A percentile compares a stretch with the other conserved stretches of the same genome.
These are phyloP conservation scores for Tetrapisispora fleetii DNA, from an alignment of 805 yeast species.

Conservation along the genomic window DNA sequence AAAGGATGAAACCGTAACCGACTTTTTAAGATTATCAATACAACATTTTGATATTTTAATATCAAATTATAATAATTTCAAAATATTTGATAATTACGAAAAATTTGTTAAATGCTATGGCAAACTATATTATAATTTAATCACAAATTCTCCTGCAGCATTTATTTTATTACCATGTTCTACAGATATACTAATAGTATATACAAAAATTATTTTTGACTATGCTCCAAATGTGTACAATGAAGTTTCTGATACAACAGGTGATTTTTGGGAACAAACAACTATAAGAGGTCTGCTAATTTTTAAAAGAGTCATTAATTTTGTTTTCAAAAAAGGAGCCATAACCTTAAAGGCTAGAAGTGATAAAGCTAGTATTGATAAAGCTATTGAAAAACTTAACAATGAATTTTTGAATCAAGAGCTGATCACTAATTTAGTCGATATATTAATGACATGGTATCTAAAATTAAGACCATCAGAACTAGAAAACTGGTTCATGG, in stretches of 20 bases:
- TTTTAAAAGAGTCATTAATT: constrained; percentile 52
- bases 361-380: constrained; percentile 53
- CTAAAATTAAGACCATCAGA: constrained; percentile 66
- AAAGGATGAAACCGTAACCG: constrained; percentile 42
- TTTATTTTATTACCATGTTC: constrained; percentile 62
- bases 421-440: constrained; percentile 48
- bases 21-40: constrained; percentile 48
- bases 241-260: constrained; percentile 39
- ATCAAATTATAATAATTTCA: constrained; percentile 40
- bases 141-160: constrained; percentile 53
- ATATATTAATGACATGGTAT: constrained; percentile 62
- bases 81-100: constrained; percentile 39
- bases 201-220: constrained; percentile 49
- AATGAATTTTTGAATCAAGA: constrained; percentile 48
- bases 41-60: constrained; percentile 53
- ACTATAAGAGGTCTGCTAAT: constrained; percentile 58
- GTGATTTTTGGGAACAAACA: constrained; percentile 64
- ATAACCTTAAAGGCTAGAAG: constrained; percentile 51
- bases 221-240: constrained; percentile 59
- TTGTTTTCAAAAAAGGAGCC: constrained; percentile 58
- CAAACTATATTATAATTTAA: constrained; percentile 57
- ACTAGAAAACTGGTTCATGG: constrained; percentile 69
- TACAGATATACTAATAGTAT: constrained; percentile 47
- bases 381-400: constrained; percentile 44
- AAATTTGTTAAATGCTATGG: constrained; percentile 66